Conservation (phyloP, 2,329 filamentous ascomycete genomes). For the Trichophyton equinum region DNA sequence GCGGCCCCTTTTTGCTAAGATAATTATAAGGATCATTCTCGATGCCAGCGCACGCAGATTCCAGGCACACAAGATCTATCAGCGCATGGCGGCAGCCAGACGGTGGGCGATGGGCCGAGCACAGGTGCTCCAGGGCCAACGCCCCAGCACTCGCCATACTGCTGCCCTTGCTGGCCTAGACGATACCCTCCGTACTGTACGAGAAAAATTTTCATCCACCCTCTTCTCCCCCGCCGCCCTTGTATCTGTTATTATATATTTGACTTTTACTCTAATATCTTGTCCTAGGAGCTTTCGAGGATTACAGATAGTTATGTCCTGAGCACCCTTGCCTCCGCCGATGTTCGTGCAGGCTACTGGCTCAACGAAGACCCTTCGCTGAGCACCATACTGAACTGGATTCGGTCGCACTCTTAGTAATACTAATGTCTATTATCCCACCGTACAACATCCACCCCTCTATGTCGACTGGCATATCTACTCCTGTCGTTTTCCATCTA, state of each 20-base stretch:
- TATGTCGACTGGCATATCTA: not conserved
- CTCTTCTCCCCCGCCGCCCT: not conserved
- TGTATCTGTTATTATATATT: not conserved
- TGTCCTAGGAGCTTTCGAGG: constrained; percentile 40
- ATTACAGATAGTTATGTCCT: constrained; percentile 47
- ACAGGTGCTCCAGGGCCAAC: constrained; percentile 40
- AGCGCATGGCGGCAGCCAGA: constrained; percentile 45
- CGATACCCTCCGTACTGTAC: constrained; percentile 37
- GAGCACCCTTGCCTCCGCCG: constrained; percentile 42
- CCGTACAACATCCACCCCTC: not conserved
- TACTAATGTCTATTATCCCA: not conserved
- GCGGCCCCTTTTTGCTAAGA: not conserved
- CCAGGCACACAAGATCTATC: constrained; percentile 48
- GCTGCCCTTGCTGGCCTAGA: constrained; percentile 39
- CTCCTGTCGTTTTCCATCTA: not conserved
- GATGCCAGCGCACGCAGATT: constrained; percentile 50
- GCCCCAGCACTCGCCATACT: constrained; percentile 36
- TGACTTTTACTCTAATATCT: constrained; percentile 1
- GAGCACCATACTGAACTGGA: constrained; percentile 37
- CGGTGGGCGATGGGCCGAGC: constrained; percentile 46
- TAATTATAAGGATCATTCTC: constrained; percentile 41
- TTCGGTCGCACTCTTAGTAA: constrained; percentile 22
- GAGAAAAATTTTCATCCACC: constrained; percentile 14
- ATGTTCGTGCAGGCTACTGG: constrained; percentile 48
- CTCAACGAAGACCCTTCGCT: constrained; percentile 48